Conservation (phyloP, 2,329 filamentous ascomycete species). For the Verticillium klebahnii region DNA sequence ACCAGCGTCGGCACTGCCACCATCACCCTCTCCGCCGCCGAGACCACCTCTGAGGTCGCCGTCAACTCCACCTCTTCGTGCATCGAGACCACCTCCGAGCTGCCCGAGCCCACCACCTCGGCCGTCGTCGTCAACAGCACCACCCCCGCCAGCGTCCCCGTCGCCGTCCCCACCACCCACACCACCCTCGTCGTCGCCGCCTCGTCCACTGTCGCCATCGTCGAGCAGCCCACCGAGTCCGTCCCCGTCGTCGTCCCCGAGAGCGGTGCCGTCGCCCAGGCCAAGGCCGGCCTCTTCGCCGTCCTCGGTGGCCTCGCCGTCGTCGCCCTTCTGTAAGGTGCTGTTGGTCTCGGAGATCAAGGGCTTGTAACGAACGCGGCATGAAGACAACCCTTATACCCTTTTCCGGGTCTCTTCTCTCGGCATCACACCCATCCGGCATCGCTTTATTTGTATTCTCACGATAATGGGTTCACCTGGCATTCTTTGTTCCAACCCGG, state of each 20-base stretch:
- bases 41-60: constrained; percentile 12
- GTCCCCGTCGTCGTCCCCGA: constrained; percentile 1
- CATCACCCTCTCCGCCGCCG: constrained; percentile 17
- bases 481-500: not conserved
- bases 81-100: constrained; percentile 16
- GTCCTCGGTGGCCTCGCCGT: constrained; percentile 13
- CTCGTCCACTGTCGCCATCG: constrained; percentile 2
- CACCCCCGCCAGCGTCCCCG: constrained; percentile 7
- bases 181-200: constrained; percentile 3
- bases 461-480: not conserved
- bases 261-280: constrained; percentile 7
- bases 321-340: constrained; percentile 11
- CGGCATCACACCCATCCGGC: not conserved
- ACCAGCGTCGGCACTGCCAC: constrained; percentile 24
- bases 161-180: not conserved
- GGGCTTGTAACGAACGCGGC: not conserved
- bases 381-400: not conserved
- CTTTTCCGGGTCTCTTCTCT: not conserved
- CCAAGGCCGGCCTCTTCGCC: constrained; percentile 12
- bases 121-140: constrained; percentile 12
- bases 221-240: not conserved
- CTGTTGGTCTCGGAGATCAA: not conserved
- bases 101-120: constrained; percentile 16
- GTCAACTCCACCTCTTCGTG: constrained; percentile 14
- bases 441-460: not conserved